Conservation (phyloP, 257 asterid genomes). For the Solanum sejunctum region DNA sequence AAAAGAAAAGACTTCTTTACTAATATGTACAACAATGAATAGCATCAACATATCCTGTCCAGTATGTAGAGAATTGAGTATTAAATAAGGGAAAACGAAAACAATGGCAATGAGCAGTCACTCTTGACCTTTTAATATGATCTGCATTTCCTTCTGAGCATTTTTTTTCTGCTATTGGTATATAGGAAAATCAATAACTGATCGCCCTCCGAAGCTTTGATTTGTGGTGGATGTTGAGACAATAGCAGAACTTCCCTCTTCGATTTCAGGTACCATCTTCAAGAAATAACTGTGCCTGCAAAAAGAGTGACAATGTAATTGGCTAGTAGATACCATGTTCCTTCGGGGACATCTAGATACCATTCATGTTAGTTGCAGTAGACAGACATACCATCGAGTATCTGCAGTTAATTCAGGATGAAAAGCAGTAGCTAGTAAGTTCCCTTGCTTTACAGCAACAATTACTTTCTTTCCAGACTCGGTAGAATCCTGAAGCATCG, state of each 20-base stretch:
- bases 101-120: slow-evolving; percentile 37
- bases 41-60: not conserved
- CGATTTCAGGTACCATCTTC: slow-evolving; percentile 37
- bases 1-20: too few species aligned
- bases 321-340: not conserved
- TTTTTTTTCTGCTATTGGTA: not conserved
- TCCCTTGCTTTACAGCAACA: slow-evolving; percentile 95
- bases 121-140: not conserved
- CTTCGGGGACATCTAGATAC: not conserved
- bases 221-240: slow-evolving; percentile 13
- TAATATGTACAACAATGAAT: not conserved
- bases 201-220: not conserved
- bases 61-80: not conserved
- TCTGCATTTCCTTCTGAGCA: not conserved
- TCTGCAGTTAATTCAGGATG: slow-evolving; percentile 98
- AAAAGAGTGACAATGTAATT: slow-evolving; percentile 47
- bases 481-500: slow-evolving; percentile 32
- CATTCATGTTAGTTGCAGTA: not conserved
- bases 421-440: slow-evolving; percentile 93
- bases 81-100: not conserved
- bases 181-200: not conserved
- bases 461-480: slow-evolving; percentile 42
- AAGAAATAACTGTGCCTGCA: slow-evolving; percentile 9
- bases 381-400: slow-evolving; percentile 47
- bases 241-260: slow-evolving; percentile 38